These are phyloP conservation scores for Talaromyces atroroseus DNA, from an alignment of 2,329 filamentous ascomycete species.

Conservation along the genomic window DNA sequence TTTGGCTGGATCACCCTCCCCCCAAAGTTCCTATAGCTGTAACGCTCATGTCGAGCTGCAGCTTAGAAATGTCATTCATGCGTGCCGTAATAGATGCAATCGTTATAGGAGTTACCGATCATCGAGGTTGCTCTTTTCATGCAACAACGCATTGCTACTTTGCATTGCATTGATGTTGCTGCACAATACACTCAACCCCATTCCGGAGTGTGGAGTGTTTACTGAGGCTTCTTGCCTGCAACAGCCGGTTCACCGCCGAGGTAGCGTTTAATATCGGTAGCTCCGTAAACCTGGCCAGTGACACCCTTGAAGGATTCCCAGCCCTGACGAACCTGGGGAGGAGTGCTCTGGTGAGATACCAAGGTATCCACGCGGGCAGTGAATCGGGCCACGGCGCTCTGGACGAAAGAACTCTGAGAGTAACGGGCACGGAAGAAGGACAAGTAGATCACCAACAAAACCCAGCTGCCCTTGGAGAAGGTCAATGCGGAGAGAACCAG, in stretches of 20 bases:
- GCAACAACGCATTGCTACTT: background rate
- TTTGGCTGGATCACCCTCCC: background rate
- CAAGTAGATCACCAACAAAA: slow-evolving; percentile 79
- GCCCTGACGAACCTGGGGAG: slow-evolving; percentile 68
- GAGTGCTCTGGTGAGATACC: slow-evolving; percentile 79
- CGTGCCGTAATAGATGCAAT: slow-evolving; percentile 9
- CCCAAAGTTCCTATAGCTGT: background rate
- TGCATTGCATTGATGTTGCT: background rate
- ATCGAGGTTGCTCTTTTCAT: background rate
- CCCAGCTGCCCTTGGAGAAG: slow-evolving; percentile 88
- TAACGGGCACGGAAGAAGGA: slow-evolving; percentile 87
- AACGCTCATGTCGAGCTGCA: slow-evolving; percentile 1
- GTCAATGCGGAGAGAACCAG: slow-evolving; percentile 73
- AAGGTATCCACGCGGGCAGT: slow-evolving; percentile 73
- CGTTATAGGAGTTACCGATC: slow-evolving; percentile 10
- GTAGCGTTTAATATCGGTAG: slow-evolving; percentile 74
- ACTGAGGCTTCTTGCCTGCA: slow-evolving; percentile 45
- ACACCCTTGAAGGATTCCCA: slow-evolving; percentile 76
- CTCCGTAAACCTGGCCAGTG: slow-evolving; percentile 68
- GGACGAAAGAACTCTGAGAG: slow-evolving; percentile 88
- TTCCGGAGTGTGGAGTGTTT: slow-evolving; percentile 15
- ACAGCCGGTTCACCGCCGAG: slow-evolving; percentile 43
- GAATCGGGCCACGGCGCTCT: slow-evolving; percentile 68
- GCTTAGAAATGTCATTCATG: slow-evolving; percentile 5
- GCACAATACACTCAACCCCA: slow-evolving; percentile 1